These are phyloP conservation scores for Xylariaceae sp. DNA, from an alignment of 2,329 filamentous ascomycete species.

Conservation along the genomic window DNA sequence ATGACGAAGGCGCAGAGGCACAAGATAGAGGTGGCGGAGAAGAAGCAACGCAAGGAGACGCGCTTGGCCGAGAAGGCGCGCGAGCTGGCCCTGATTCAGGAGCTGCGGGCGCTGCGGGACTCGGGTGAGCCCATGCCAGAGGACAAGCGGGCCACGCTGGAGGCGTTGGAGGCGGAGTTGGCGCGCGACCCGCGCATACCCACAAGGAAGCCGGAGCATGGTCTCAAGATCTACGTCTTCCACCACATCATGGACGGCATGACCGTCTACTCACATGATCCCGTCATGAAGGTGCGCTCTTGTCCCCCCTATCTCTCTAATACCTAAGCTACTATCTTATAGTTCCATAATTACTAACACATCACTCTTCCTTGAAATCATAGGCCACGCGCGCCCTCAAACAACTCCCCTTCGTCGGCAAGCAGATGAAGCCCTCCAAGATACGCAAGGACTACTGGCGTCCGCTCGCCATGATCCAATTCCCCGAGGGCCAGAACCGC, in stretches of 20 bases:
- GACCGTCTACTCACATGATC: conserved; percentile 48
- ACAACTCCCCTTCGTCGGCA: conserved; percentile 55
- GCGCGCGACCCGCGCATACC: conserved; percentile 18
- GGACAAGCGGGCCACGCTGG: no score
- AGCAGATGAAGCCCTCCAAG: conserved; percentile 58
- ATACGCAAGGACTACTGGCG: conserved; percentile 64
- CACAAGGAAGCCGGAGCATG: conserved; percentile 36
- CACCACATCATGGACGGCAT: conserved; percentile 46
- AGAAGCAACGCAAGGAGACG: conserved; percentile 7
- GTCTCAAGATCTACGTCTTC: conserved; percentile 55
- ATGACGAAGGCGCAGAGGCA: not conserved
- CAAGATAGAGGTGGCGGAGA: not conserved
- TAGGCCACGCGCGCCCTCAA: conserved; percentile 25
- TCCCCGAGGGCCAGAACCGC: conserved; percentile 46
- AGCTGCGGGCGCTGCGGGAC: no score
- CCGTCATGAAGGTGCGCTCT: conserved; percentile 41
- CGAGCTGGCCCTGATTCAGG: no score
- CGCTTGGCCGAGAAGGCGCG: conserved; percentile 7
- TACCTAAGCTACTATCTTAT: no score
- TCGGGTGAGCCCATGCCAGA: no score
- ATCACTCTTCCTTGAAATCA: not conserved
- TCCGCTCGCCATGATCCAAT: conserved; percentile 55
- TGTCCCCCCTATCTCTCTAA: not conserved
- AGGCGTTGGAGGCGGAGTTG: no score
- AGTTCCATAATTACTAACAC: not conserved